Percentiles rank a stretch among this genome's conserved stretches.
Conservation (phyloP, 352 stramenopile species). For the Thraustotheca clavata region DNA sequence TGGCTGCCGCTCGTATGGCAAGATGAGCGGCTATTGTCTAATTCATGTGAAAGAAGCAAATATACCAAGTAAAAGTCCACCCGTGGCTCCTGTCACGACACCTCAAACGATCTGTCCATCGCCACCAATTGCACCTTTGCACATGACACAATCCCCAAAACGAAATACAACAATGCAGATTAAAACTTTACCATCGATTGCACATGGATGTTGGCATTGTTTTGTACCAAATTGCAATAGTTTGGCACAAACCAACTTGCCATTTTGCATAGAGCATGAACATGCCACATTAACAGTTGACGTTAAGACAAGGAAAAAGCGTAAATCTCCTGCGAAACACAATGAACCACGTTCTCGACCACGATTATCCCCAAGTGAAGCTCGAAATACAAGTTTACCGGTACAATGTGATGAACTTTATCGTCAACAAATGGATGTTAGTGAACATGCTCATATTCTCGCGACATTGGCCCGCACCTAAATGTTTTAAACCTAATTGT, state of each 20-base stretch:
- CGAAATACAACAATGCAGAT: neutral
- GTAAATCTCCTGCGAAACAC: neutral
- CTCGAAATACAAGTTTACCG: too few relatives aligned
- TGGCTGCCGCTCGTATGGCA: slow-evolving; percentile 18
- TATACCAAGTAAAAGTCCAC: neutral
- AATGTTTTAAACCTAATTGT: slow-evolving; percentile 1
- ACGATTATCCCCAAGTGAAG: neutral
- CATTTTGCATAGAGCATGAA: slow-evolving; percentile 6
- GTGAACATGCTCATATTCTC: slow-evolving; percentile 12
- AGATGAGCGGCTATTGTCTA: slow-evolving; percentile 17
- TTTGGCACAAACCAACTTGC: neutral
- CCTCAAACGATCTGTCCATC: neutral
- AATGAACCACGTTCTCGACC: neutral
- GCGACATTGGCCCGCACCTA: neutral
- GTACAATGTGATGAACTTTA: neutral
- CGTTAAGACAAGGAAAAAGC: neutral
- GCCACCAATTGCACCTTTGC: neutral
- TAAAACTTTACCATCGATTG: neutral
- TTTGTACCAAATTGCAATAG: neutral
- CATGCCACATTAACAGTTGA: neutral
- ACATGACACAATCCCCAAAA: neutral
- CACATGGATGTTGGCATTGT: neutral
- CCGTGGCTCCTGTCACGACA: slow-evolving; percentile 1
- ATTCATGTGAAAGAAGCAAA: slow-evolving; percentile 7
- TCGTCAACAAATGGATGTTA: neutral